Percentiles rank a stretch among this genome's conserved stretches.
phyloP scores from a whole-genome alignment of 2,329 filamentous ascomycete species.

The Tolypocladium nubicola region DNA sequence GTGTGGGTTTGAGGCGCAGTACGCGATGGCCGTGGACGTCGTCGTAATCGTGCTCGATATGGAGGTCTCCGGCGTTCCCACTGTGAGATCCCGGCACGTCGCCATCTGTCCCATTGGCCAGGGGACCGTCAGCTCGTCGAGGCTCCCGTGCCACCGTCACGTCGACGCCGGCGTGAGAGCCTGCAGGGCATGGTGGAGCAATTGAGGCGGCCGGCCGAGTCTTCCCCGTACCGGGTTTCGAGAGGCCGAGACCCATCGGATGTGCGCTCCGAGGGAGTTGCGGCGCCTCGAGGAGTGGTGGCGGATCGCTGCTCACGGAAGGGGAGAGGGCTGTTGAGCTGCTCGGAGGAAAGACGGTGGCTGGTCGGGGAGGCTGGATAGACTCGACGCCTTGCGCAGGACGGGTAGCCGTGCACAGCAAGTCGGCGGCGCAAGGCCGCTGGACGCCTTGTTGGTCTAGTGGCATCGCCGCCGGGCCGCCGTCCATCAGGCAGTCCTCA shows the following conservation, averaged over 20 bases:
- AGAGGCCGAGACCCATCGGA: neutral
- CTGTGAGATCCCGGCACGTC: neutral
- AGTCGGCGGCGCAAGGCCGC: neutral
- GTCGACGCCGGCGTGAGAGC: neutral
- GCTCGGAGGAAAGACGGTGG: neutral
- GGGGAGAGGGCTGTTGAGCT: neutral
- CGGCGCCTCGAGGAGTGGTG: neutral
- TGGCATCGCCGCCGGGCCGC: neutral
- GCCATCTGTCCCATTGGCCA: neutral
- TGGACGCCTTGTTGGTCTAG: neutral
- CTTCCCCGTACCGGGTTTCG: neutral
- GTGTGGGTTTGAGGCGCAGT: conserved; percentile 22
- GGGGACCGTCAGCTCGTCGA: neutral
- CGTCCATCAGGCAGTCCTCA: neutral
- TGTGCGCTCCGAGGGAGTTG: neutral
- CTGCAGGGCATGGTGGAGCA: neutral
- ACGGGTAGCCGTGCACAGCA: neutral
- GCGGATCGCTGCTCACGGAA: neutral
- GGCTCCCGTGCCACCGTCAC: neutral
- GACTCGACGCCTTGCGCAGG: neutral
- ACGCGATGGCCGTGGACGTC: conserved; percentile 17
- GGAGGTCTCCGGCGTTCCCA: neutral
- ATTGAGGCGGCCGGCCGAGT: neutral
- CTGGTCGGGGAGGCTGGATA: neutral
- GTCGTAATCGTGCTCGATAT: conserved; percentile 21